phyloP scores from a whole-genome alignment of 2,329 filamentous ascomycete species.

The Cercospora brassicicola region DNA sequence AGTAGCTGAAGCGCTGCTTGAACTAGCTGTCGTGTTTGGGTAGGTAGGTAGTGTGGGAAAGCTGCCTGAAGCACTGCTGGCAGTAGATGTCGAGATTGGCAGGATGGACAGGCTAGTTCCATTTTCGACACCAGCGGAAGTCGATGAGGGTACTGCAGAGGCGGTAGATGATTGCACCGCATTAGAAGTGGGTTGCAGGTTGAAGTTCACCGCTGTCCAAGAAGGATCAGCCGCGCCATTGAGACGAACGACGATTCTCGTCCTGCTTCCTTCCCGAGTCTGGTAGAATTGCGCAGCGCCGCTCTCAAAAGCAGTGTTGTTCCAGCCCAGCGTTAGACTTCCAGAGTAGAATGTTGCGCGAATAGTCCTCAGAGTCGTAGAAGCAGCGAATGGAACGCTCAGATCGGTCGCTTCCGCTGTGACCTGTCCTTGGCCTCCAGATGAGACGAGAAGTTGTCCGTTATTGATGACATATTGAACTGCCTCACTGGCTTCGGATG shows the following conservation, averaged over 20 bases:
- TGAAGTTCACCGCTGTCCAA: slow-evolving; percentile 36
- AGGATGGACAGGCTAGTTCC: background rate
- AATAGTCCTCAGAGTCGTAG: slow-evolving; percentile 29
- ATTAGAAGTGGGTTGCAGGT: slow-evolving; percentile 22
- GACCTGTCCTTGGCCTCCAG: slow-evolving; percentile 33
- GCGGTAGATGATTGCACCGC: background rate
- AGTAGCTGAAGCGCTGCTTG: slow-evolving; percentile 13
- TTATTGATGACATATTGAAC: slow-evolving; percentile 36
- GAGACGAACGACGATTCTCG: slow-evolving; percentile 36
- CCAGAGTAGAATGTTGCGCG: slow-evolving; percentile 34
- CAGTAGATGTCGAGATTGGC: background rate
- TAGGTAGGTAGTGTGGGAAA: background rate
- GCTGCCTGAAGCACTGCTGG: background rate
- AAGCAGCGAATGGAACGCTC: slow-evolving; percentile 33
- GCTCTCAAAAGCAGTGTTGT: slow-evolving; percentile 35
- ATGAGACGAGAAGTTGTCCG: slow-evolving; percentile 28
- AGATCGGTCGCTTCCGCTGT: slow-evolving; percentile 30
- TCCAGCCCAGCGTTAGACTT: slow-evolving; percentile 36
- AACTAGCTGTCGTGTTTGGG: background rate
- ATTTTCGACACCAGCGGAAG: background rate
- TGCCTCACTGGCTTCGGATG: slow-evolving; percentile 34
- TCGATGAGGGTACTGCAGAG: background rate
- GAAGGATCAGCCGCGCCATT: slow-evolving; percentile 30
- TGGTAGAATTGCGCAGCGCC: slow-evolving; percentile 39
- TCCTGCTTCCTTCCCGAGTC: slow-evolving; percentile 30